Base-by-base conservation (phyloP, 2,329 filamentous ascomycete genomes). In the Aspergillus uvarum region DNA sequence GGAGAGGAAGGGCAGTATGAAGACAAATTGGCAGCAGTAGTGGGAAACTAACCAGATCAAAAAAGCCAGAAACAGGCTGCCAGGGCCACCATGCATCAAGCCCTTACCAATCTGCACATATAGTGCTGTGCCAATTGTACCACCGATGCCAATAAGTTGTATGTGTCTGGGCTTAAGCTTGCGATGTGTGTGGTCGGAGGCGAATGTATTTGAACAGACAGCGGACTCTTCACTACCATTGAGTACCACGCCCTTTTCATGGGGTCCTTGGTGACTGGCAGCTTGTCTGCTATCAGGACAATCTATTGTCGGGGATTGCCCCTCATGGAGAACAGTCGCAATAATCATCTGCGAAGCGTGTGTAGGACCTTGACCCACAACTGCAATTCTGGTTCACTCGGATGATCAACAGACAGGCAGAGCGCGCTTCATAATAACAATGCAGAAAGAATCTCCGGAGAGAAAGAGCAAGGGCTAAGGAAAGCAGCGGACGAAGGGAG, bases 61-160 rank as follows among this genome's bases (percentile, higher is more conserved):
- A 63, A 80, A 80, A 4, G 77, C 78, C 53, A 80, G 62, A 55
- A 80, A 80, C 49, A 81, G 65, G 59, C 74, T 78, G 22, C 61
- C 78, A 10, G 79, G 79, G 0, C 79, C 79, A 47, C 78, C 78
- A 55, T 74, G 69, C 14, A 75, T 68, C 58, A 80, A 59, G 19
- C 70, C 74, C 51, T 72, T 68, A 12, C 78, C 78, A 57, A 80
- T 78, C 57, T 78, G 74, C 24, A 79, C 77, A 60, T 75, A 79
- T 35, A 80, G 63, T 0, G 74, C 76, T n/a, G 74, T 78, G 21
- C 78, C 76, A 65, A 80, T 79, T 32, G 76, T 77, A 12, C 78
- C 78, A 24, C 79, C 79, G 57, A 81, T 80, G 47, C 77, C 79
- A 58, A 81, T 81, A 59, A 81, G 65, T 62, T 80, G 77, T 47